A percentile compares a stretch with the other conserved stretches of the same genome.
Conservation (phyloP, 768 basidiomycete genomes). For the Amanita muscaria region DNA sequence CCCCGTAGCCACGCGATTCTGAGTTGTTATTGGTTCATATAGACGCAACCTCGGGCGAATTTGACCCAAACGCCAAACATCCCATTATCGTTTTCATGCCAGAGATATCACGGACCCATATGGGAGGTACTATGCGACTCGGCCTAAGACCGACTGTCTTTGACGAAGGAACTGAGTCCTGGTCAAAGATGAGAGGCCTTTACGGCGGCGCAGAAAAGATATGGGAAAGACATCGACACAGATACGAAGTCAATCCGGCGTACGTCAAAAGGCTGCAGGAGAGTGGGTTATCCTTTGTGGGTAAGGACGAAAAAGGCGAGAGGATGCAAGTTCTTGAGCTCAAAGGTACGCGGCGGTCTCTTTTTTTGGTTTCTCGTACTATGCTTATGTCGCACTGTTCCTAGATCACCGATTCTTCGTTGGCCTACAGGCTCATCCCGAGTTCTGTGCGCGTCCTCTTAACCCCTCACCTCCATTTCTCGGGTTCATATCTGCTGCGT, state of each 20-base stretch:
- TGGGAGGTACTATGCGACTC: constrained; percentile 99
- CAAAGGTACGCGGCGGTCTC: constrained; percentile 34
- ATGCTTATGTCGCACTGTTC: background rate
- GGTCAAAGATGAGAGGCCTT: constrained; percentile 67
- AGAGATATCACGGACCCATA: constrained; percentile 94
- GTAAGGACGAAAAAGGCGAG: constrained; percentile 93
- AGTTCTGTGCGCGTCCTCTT: constrained; percentile 95
- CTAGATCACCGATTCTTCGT: constrained; percentile 91
- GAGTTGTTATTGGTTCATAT: too few relatives aligned
- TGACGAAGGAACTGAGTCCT: constrained; percentile 53
- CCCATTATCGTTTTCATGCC: constrained; percentile 96
- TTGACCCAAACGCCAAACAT: constrained; percentile 49
- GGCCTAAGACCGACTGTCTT: constrained; percentile 96
- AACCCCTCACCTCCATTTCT: constrained; percentile 98
- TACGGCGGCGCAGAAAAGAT: constrained; percentile 77
- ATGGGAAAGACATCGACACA: constrained; percentile 95
- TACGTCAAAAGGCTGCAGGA: constrained; percentile 64
- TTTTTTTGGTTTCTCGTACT: background rate
- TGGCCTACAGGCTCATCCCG: constrained; percentile 93
- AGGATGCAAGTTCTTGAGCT: constrained; percentile 96
- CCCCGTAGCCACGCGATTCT: too few relatives aligned
- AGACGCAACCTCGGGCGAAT: constrained; percentile 87
- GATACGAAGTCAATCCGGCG: constrained; percentile 90
- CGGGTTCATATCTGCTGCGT: constrained; percentile 84
- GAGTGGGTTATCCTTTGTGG: constrained; percentile 59